phyloP scores from a whole-genome alignment of 1,284 basidiomycete genomes.

The Exobasidium rhododendri region DNA sequence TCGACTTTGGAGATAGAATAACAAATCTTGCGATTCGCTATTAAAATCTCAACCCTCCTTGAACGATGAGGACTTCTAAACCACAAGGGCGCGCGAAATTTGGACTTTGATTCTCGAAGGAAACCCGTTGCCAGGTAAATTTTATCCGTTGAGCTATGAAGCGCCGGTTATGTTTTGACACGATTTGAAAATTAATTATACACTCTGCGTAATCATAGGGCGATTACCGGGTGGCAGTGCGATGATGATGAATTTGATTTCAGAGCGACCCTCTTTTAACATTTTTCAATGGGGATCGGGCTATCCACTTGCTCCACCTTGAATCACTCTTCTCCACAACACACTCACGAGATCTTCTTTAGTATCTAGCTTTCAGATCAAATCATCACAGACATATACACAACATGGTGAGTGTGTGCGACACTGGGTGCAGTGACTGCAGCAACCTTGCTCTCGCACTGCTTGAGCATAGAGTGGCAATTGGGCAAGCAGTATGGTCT shows the following conservation, averaged over 20 bases:
- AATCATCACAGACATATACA: too few species aligned
- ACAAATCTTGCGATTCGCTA: slow-evolving; percentile 4
- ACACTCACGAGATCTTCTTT: background rate
- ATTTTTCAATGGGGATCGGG: background rate
- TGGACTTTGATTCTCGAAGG: background rate
- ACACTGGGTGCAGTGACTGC: too few species aligned
- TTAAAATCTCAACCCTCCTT: slow-evolving; percentile 6
- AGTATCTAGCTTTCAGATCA: background rate
- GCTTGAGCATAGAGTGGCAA: background rate
- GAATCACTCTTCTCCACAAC: background rate
- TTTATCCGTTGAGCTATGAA: slow-evolving; percentile 6
- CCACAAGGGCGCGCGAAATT: slow-evolving; percentile 11
- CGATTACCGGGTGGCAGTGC: background rate
- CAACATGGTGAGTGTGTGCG: too few species aligned
- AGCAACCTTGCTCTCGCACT: too few species aligned
- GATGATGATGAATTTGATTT: background rate
- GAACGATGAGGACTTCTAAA: background rate
- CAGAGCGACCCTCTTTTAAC: background rate
- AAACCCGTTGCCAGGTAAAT: slow-evolving; percentile 6
- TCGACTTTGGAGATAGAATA: background rate
- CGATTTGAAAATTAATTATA: too few species aligned
- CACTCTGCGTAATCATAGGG: too few species aligned
- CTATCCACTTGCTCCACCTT: too few species aligned
- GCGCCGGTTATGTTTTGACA: too few species aligned
- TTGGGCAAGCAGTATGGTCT: background rate